Evolutionary conservation across 2,329 filamentous ascomycete species (phyloP).

Genomic region (Nemania diffusa): DNA sequence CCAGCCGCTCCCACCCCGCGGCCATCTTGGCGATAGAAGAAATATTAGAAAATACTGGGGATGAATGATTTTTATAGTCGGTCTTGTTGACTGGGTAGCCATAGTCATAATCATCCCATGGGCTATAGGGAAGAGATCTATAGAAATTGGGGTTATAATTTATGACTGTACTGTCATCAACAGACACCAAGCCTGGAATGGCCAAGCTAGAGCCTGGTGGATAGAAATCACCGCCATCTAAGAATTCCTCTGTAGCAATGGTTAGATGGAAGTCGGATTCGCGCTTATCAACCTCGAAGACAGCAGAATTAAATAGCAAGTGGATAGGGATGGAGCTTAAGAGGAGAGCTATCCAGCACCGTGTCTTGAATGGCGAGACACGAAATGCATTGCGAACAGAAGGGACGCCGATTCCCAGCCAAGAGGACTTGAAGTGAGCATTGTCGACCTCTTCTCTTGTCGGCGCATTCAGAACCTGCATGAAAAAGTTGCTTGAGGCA

Average conservation of each 20-base stretch:
- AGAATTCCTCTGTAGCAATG: constrained; percentile 33
- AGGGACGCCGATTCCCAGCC: constrained; percentile 57
- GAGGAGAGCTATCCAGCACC: constrained; percentile 27
- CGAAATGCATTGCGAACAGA: constrained; percentile 52
- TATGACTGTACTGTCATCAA: not conserved
- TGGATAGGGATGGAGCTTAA: constrained; percentile 38
- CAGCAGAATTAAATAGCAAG: constrained; percentile 34
- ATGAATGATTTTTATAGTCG: constrained; percentile 1
- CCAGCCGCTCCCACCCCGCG: not conserved
- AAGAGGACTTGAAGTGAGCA: constrained; percentile 54
- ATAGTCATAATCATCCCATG: not conserved
- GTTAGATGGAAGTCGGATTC: constrained; percentile 23
- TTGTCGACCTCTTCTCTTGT: constrained; percentile 58
- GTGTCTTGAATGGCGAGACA: constrained; percentile 34
- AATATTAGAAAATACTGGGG: constrained; percentile 4
- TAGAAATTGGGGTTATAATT: not conserved
- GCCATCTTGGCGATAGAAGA: not conserved
- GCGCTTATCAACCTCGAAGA: constrained; percentile 21
- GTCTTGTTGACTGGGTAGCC: not conserved
- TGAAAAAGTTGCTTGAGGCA: constrained; percentile 59
- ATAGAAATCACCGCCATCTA: constrained; percentile 25
- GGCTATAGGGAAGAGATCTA: not conserved
- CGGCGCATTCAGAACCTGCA: constrained; percentile 60
- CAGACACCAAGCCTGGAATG: not conserved
- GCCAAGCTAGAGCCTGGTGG: constrained; percentile 30